Base-by-base conservation (phyloP, 768 basidiomycete species). In the Collybia mongolica region DNA sequence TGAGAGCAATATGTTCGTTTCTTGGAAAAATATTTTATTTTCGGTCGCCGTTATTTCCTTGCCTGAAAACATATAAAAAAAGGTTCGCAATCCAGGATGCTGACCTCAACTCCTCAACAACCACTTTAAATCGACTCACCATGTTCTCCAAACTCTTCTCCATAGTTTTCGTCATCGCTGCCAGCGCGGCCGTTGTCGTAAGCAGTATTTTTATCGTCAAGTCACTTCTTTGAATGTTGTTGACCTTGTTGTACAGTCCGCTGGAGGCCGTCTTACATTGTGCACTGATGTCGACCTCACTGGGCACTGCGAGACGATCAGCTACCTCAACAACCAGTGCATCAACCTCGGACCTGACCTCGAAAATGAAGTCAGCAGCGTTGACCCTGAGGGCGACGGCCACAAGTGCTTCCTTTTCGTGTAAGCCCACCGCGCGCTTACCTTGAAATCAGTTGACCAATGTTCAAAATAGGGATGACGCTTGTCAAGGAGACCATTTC, bases 341-440 rank as follows among this genome's bases (percentile, higher is more conserved):
- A 37, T 43, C 23, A 20, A 55, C 15, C 46, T 55, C 17, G 46
- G 42, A 7, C 35, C 49, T 3, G 50, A n/a, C 11, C 46, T 52
- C 23, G 54, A 43, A 38, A 50, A 55, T 38, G 14, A 48, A 23
- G 50, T 55, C 28, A 18, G 46, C 26, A 55, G 54, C 26, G 40
- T 51, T 23, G 46, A 52, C 18, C 54, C 46, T 29, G 41, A 40
- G 19, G 46, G 46, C 20, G 18, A 18, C 14, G 46, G 37, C 46
- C 50, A 55, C 42, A 45, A 52, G 46, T 55, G 54, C 38, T 44
- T 6, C 19, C 50, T 52, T 38, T 55, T 42, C 32, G 37, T 39
- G 54, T 55, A 6, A 48, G 38, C 26, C 28, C 18, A 12, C 26
- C 24, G 28, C 19, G 18, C 1, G n/a, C 7, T 23, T 11, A 44